These are phyloP conservation scores for Tetracladium setigerum DNA, from an alignment of 495 filamentous ascomycete species.

Conservation along the genomic window DNA sequence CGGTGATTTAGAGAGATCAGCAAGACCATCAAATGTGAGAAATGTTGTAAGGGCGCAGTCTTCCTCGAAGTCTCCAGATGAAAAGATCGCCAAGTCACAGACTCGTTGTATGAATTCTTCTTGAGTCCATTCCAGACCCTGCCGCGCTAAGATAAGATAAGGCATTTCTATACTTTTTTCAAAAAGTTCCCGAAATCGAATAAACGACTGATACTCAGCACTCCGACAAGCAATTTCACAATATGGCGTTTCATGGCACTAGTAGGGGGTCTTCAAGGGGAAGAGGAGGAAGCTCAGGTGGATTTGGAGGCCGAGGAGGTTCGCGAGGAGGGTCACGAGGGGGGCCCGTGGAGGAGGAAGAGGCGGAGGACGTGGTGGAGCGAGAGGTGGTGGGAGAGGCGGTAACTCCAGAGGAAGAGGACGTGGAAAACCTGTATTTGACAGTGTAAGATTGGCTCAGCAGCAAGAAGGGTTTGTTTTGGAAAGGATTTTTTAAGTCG, in stretches of 20 bases:
- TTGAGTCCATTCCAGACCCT: background rate
- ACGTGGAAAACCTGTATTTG: conserved; percentile 26
- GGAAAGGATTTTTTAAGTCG: conserved; percentile 4
- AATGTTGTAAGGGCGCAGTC: too few relatives aligned
- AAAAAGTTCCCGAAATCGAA: background rate
- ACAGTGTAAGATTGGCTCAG: conserved; percentile 27
- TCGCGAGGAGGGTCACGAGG: conserved; percentile 23
- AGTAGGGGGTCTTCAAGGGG: conserved; percentile 21
- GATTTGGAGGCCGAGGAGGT: conserved; percentile 13
- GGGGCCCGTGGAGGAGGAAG: conserved; percentile 28
- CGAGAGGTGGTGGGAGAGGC: conserved; percentile 28
- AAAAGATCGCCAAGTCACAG: too few relatives aligned
- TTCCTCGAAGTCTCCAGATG: too few relatives aligned
- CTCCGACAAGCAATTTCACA: background rate
- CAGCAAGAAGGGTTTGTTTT: conserved; percentile 27
- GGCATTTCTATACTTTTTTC: conserved; percentile 4
- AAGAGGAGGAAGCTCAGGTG: conserved; percentile 21
- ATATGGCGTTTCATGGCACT: conserved; percentile 19
- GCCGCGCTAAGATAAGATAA: conserved; percentile 15
- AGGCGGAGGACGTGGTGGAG: conserved; percentile 30
- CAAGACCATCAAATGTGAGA: too few relatives aligned
- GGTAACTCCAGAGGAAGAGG: conserved; percentile 11
- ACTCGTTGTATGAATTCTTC: too few relatives aligned
- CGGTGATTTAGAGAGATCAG: too few relatives aligned
- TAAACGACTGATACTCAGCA: too few relatives aligned